These are phyloP conservation scores for Hypoxylon sp. DNA, from an alignment of 2,329 filamentous ascomycete genomes.

Conservation along the genomic window DNA sequence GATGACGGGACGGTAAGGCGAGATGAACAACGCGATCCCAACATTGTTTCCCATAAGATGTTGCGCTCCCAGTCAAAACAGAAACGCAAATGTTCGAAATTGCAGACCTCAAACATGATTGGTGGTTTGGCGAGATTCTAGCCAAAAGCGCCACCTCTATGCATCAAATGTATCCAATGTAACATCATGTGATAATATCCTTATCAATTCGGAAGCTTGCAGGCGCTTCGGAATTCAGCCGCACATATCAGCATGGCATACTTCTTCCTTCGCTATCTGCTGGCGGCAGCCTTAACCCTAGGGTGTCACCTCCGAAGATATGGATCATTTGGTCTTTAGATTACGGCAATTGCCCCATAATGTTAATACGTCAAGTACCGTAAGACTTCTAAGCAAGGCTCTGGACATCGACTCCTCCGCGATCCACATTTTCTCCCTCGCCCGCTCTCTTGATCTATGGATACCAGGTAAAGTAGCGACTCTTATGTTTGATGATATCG, in stretches of 20 bases:
- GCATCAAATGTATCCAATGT: neutral
- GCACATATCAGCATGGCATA: neutral
- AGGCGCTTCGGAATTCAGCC: constrained; percentile 1
- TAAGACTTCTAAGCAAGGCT: constrained; percentile 8
- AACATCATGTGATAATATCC: neutral
- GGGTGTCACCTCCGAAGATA: neutral
- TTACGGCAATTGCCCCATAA: constrained; percentile 21
- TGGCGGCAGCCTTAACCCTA: neutral
- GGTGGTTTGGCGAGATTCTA: neutral
- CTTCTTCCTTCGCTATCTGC: neutral
- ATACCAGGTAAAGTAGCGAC: constrained; percentile 24
- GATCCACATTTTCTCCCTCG: constrained; percentile 26
- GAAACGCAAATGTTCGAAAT: neutral
- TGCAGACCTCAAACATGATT: neutral
- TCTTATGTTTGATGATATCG: constrained; percentile 15
- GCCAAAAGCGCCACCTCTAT: neutral
- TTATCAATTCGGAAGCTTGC: neutral
- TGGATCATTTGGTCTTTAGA: constrained; percentile 31
- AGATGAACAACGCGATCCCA: too few relatives aligned
- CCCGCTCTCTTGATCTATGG: constrained; percentile 26
- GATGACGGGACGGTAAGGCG: too few relatives aligned
- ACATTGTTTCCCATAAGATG: too few relatives aligned
- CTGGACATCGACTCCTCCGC: constrained; percentile 12
- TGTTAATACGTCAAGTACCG: constrained; percentile 3
- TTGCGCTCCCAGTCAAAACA: neutral